Percentiles rank a stretch among this genome's conserved stretches.
Conservation (phyloP, 2,329 filamentous ascomycete species). For the Thelonectria rubi region DNA sequence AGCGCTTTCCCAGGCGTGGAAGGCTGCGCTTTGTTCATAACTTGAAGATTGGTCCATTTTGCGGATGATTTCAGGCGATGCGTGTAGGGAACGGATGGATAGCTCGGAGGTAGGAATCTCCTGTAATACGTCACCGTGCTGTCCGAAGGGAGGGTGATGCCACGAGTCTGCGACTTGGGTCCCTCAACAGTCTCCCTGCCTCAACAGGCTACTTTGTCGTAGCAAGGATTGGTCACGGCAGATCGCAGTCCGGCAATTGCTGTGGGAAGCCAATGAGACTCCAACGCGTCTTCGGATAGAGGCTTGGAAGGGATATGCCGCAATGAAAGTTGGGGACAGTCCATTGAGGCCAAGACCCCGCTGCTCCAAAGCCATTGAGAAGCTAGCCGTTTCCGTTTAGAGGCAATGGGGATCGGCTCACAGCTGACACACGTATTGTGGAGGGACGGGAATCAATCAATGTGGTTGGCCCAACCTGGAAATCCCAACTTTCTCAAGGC, state of each 20-base stretch:
- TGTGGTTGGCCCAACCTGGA: too few species aligned
- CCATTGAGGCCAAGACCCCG: background rate
- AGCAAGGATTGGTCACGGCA: background rate
- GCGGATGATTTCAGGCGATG: background rate
- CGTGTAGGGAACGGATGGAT: background rate
- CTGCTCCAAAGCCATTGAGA: background rate
- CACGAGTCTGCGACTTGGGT: background rate
- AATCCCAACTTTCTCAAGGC: too few species aligned
- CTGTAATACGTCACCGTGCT: too few species aligned
- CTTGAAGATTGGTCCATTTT: background rate
- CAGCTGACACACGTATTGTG: too few species aligned
- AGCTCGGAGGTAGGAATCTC: too few species aligned
- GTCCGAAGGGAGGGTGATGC: too few species aligned
- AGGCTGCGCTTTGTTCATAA: background rate
- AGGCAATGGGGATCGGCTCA: too few species aligned
- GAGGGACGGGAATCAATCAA: too few species aligned
- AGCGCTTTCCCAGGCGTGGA: conserved; percentile 82
- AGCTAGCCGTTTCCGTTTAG: too few species aligned
- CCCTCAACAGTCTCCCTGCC: background rate
- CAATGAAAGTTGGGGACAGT: background rate
- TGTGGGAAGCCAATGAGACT: background rate
- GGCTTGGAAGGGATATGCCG: background rate
- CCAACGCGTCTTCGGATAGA: too few species aligned
- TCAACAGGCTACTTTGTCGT: background rate
- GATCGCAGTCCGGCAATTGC: background rate